phyloP scores from a whole-genome alignment of 2,329 filamentous ascomycete species.

The Penicillium brevicompactum region DNA sequence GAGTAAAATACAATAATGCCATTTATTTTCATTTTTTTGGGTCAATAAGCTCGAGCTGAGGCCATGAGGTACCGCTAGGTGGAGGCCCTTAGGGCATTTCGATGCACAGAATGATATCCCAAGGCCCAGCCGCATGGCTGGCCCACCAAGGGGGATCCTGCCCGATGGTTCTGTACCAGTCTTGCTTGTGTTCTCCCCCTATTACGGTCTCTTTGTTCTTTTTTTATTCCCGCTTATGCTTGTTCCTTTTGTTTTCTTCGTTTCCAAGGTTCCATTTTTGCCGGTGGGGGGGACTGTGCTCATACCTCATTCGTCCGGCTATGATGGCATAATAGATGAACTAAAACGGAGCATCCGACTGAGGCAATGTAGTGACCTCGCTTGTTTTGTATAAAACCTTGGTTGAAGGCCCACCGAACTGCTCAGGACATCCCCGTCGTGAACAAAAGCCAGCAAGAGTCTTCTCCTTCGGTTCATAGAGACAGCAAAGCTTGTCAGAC shows the following conservation, averaged over 20 bases:
- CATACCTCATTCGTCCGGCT: constrained; percentile 13
- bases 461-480: not conserved
- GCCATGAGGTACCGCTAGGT: constrained; percentile 8
- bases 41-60: constrained; percentile 10
- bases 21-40: constrained; percentile 6
- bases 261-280: constrained; percentile 19
- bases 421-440: constrained; percentile 10
- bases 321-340: constrained; percentile 16
- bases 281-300: constrained; percentile 11
- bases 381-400: constrained; percentile 24
- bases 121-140: constrained; percentile 20
- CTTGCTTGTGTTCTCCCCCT: constrained; percentile 8
- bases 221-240: constrained; percentile 20
- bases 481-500: not conserved
- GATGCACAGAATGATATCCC: constrained; percentile 8
- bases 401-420: constrained; percentile 3
- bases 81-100: constrained; percentile 12
- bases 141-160: constrained; percentile 22
- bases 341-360: constrained; percentile 12
- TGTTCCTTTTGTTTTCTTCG: constrained; percentile 3
- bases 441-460: constrained; percentile 14
- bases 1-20: not conserved
- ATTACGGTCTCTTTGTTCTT: constrained; percentile 9
- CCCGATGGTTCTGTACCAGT: constrained; percentile 15
- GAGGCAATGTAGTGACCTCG: constrained; percentile 14